A percentile compares a stretch with the other conserved stretches of the same genome.
These are phyloP conservation scores for Sedum album DNA, from an alignment of 164 flowering plant species.

Conservation along the genomic window DNA sequence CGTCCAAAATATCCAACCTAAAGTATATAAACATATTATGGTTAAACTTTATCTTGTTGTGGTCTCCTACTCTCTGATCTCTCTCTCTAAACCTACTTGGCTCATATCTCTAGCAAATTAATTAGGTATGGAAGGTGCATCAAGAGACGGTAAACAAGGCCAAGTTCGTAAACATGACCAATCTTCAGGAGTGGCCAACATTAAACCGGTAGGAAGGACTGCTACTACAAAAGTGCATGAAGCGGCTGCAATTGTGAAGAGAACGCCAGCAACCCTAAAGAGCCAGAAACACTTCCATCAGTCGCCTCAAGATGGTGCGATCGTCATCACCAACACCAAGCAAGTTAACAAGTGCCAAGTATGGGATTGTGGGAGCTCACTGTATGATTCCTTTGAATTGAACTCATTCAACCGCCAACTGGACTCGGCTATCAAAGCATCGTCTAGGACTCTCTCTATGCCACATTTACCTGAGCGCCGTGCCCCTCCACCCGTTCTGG, in stretches of 20 bases:
- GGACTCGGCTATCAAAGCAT: constrained; percentile 47
- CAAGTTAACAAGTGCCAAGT: constrained; percentile 13
- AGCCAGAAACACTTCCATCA: background rate
- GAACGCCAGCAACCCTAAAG: background rate
- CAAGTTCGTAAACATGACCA: background rate
- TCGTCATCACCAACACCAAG: background rate
- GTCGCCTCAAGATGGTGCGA: background rate
- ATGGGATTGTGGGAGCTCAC: constrained; percentile 88
- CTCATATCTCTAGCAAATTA: background rate
- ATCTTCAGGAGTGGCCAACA: background rate
- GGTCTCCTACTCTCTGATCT: background rate
- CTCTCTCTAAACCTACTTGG: background rate
- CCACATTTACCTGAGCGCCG: constrained; percentile 37
- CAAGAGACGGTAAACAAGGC: background rate
- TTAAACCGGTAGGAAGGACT: background rate
- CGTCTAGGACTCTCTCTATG: constrained; percentile 63
- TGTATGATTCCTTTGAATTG: constrained; percentile 91
- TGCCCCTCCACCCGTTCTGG: constrained; percentile 17
- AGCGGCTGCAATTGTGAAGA: background rate
- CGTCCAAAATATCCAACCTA: background rate
- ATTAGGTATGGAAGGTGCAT: background rate
- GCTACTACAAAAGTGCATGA: background rate
- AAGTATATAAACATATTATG: background rate
- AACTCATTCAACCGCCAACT: constrained; percentile 71
- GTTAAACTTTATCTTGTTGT: background rate